Conservation (phyloP, 169 alveolate genomes). For the Plasmodium gaboni region DNA sequence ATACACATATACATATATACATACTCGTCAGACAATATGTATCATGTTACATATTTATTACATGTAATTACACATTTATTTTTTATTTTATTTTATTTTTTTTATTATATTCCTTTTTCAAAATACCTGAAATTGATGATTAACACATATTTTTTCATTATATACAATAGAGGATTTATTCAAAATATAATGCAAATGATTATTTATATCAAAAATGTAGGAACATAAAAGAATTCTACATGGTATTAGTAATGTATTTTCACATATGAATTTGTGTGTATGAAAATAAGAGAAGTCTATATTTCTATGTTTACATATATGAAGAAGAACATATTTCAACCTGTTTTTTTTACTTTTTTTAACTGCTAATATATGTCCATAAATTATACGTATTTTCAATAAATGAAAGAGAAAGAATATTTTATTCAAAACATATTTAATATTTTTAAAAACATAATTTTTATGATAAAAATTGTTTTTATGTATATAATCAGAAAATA, state of each 20-base stretch:
- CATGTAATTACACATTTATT: too few species aligned
- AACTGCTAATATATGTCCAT: slow-evolving; percentile 51
- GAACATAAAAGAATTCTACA: slow-evolving; percentile 36
- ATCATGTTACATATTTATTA: too few species aligned
- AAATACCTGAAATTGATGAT: slow-evolving; percentile 50
- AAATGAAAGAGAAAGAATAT: slow-evolving; percentile 45
- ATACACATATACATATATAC: neutral
- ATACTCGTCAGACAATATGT: neutral
- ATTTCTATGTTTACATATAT: slow-evolving; percentile 32
- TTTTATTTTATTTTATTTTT: too few species aligned
- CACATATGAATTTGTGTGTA: slow-evolving; percentile 10
- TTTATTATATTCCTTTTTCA: too few species aligned
- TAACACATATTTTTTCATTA: slow-evolving; percentile 44
- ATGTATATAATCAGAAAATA: slow-evolving; percentile 12
- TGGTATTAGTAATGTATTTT: slow-evolving; percentile 25
- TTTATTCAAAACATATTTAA: slow-evolving; percentile 30
- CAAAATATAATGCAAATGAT: slow-evolving; percentile 52
- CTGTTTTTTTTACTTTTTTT: slow-evolving; percentile 35
- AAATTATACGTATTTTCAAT: slow-evolving; percentile 47
- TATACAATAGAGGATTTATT: slow-evolving; percentile 54
- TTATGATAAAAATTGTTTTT: slow-evolving; percentile 37
- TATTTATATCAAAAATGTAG: slow-evolving; percentile 38
- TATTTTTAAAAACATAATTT: slow-evolving; percentile 21
- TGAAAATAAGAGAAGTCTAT: slow-evolving; percentile 8
- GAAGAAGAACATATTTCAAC: slow-evolving; percentile 26